Evolutionary conservation across 805 yeast species (phyloP), one percentile per base, ranked within the genome.

Genomic region (Pichia ethanolica): DNA sequence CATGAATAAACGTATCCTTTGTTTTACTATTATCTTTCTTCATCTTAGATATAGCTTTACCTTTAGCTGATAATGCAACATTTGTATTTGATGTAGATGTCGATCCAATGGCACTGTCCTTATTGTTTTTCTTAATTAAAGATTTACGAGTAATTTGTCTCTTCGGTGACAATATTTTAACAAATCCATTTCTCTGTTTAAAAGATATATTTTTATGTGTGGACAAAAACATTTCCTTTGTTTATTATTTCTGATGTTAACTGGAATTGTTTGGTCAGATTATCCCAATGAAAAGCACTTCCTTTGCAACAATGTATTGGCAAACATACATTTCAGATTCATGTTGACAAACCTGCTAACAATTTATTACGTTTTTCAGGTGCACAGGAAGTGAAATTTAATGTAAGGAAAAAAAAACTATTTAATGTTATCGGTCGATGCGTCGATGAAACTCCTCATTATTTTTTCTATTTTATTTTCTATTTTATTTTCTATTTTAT

Each of bases 1-100:
- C 70, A 48, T 66, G 69, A n/a, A 64, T 58, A 45, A 64, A 66
- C 34, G 53, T 34, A 9, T 48, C 50, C 34, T 52, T 56, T 30
- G 46, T 44, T 8, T 48, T 49, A 5, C 44, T 40, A 6, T 36
- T 47, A 14, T 53, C 46, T 33, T 52, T 54, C 34, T 52, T 55
- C 35, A 51, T 27, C 34, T 47, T 52, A 8, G 52, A 39, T 25
- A 55, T 45, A 32, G 49, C 57, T 33, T 42, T 42, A 8, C 50
- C 53, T n/a, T 50, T 47, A 3, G 56, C 49, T 7, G 47, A 45
- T 38, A 40, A 6, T 7, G 9, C 4, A 30, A 30, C 3, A 7
- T 9, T 9, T 44, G 42, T 33, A 37, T 33, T 30, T 8, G 40
- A 8, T 8, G 12, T 46, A 3, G 44, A 12, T 9, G 47, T 32